Evolutionary conservation across 1,284 basidiomycete genomes (phyloP), one percentile per base, ranked within the genome.

Genomic region (Neotropicomus parvogracilis): DNA sequence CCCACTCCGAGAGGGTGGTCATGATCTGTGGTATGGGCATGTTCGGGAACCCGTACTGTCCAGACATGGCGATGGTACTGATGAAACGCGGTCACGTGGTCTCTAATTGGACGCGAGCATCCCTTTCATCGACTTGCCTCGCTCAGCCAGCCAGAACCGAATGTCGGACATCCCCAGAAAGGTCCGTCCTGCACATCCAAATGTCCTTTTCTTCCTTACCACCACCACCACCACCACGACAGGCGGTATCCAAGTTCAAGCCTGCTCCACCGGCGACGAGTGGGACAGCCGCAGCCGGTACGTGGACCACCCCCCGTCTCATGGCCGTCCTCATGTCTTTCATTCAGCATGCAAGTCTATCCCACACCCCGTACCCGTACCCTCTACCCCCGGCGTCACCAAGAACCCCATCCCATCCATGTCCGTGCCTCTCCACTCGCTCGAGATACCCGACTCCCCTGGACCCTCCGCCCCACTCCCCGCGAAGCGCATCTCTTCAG

Each of bases 1-100:
- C 80, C 85, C 86, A 88, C 17, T 75, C 78, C 11, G 73, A 69
- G 28, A 89, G 75, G 3, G 81, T 74, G 35, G 71, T 66, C 31
- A 83, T 77, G 21, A 88, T 83, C 49, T 88, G 85, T 21, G 70
- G 59, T 26, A 75, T 69, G 31, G 75, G 72, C 76, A 88, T 80
- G 32, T 78, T 74, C 3, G 86, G 85, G 54, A 83, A 87, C 76
- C 75, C 77, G 51, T 75, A 79, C 46, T 72, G 65, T 0, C 63
- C 65, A 0, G 66, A 55, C 70, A 71, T 33, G 34, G 1, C 14
- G 20, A 3, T 41, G n/a, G 16, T 17, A 8, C 3, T 16, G 26
- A 6, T 36, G 35, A 32, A 43, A 50, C 59, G 58, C 57, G 59
- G 34, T 64, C 61, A 59, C 58, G 61, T 59, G 58, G 29, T 35